These are phyloP conservation scores for Colletotrichum liaoningense DNA, from an alignment of 2,329 filamentous ascomycete genomes.

Conservation along the genomic window DNA sequence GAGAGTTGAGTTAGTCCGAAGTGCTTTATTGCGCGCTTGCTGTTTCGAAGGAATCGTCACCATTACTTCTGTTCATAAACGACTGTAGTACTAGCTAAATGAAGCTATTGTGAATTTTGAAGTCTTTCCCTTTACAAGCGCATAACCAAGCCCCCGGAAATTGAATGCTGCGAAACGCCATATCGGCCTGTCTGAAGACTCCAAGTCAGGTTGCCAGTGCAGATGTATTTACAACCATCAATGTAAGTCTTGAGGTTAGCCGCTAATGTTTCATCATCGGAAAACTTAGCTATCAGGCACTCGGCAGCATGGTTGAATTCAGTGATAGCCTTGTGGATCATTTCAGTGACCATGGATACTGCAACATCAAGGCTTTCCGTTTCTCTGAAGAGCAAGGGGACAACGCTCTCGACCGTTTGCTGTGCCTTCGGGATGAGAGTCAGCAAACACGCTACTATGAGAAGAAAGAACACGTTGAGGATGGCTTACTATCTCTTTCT, in stretches of 20 bases:
- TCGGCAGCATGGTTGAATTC: neutral
- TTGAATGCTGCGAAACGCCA: neutral
- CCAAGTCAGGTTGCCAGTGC: neutral
- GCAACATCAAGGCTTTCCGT: neutral
- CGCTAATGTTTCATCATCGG: neutral
- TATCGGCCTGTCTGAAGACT: neutral
- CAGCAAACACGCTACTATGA: neutral
- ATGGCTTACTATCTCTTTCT: neutral
- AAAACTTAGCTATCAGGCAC: neutral
- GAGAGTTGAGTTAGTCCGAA: too few species aligned
- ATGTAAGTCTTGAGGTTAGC: neutral
- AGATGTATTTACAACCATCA: neutral
- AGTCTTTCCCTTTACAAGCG: neutral
- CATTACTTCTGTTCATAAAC: too few species aligned
- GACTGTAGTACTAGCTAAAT: neutral
- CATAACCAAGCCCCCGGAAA: neutral
- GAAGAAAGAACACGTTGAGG: neutral
- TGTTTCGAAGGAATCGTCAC: too few species aligned
- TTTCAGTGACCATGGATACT: neutral
- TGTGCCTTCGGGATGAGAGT: neutral
- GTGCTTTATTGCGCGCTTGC: too few species aligned
- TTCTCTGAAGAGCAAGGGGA: neutral
- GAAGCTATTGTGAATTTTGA: neutral
- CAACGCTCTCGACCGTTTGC: neutral
- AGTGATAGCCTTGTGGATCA: neutral